Conservation (phyloP, 1,139 yeast species). For the Suhomyces kunorum region DNA sequence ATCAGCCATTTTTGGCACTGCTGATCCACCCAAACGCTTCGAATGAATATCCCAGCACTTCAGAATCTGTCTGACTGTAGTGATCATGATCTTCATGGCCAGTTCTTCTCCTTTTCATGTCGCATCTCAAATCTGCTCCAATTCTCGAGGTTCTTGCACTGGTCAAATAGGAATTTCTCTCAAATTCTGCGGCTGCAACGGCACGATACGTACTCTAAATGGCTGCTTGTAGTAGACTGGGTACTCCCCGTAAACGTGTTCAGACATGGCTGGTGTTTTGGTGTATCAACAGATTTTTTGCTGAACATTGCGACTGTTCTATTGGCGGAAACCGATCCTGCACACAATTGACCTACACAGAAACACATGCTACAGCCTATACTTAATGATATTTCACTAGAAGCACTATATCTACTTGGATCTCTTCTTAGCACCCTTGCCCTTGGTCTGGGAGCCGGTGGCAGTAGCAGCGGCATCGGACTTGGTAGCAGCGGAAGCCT, state of each 20-base stretch:
- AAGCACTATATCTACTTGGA: conserved; percentile 6
- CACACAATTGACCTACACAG: conserved; percentile 4
- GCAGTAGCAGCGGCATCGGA: conserved; percentile 13
- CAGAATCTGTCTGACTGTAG: no score
- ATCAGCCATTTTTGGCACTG: no score
- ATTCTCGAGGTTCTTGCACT: background rate
- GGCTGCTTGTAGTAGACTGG: conserved; percentile 66
- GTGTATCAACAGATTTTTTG: conserved; percentile 9
- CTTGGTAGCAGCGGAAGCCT: conserved; percentile 11
- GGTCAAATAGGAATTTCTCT: background rate
- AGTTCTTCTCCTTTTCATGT: background rate
- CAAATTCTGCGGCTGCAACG: background rate
- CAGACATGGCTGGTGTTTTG: conserved; percentile 19
- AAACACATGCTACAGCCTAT: conserved; percentile 2
- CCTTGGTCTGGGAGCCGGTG: conserved; percentile 17
- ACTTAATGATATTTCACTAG: no score
- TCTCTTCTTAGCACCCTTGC: conserved; percentile 18
- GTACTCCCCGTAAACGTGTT: conserved; percentile 53
- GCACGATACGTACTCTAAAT: conserved; percentile 51
- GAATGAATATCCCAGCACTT: no score
- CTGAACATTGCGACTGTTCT: conserved; percentile 10
- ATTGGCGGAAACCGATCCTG: conserved; percentile 10
- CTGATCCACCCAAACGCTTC: no score
- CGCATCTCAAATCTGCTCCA: background rate
- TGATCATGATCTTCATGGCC: no score